Percentiles rank a stretch among this genome's conserved stretches.
Evolutionary conservation across 176 grass and related monocot species (phyloP).

Genomic region (Stipa capillata): DNA sequence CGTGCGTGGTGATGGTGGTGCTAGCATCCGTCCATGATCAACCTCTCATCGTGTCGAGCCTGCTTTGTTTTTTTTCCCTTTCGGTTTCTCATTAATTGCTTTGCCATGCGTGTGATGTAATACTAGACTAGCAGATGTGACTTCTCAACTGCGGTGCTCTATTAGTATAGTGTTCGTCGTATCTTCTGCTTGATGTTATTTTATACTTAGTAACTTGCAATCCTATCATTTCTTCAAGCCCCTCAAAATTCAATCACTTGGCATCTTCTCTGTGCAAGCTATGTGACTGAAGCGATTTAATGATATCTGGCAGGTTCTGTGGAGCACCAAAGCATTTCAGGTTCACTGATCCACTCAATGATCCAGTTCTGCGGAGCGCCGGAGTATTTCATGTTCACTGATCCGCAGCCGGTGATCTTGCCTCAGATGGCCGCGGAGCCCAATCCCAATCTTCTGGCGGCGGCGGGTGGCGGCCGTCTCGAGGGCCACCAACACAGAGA

Average conservation of each 20-base stretch:
- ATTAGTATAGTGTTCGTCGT: too few relatives aligned
- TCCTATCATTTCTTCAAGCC: too few relatives aligned
- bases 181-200: background rate
- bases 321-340: constrained; percentile 4
- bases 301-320: background rate
- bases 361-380: constrained; percentile 1
- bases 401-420: background rate
- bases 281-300: background rate
- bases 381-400: constrained; percentile 34
- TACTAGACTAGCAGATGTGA: background rate
- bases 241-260: background rate
- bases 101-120: background rate
- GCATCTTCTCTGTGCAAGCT: background rate
- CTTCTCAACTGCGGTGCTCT: background rate
- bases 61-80: too few relatives aligned
- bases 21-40: background rate
- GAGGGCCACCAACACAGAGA: constrained; percentile 15
- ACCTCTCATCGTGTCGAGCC: background rate
- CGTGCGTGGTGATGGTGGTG: too few relatives aligned
- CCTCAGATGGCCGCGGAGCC: constrained; percentile 14
- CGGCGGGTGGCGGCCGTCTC: background rate
- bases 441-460: background rate
- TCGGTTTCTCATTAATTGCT: too few relatives aligned
- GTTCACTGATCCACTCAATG: background rate
- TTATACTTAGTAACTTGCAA: background rate